phyloP scores from a whole-genome alignment of 768 basidiomycete genomes.

The Calocera cornea region DNA sequence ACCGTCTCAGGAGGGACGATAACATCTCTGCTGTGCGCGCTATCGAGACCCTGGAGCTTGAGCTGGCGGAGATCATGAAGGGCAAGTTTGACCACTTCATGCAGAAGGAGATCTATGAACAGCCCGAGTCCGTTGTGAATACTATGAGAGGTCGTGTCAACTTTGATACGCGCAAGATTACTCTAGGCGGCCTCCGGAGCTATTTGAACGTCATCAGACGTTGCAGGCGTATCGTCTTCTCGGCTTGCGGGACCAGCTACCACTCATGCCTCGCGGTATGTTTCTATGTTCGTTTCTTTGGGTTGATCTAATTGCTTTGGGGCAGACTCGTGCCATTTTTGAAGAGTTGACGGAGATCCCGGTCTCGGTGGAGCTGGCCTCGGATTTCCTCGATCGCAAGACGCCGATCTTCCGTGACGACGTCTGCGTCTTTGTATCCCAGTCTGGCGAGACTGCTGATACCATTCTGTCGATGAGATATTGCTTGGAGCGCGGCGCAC shows the following conservation, averaged over 20 bases:
- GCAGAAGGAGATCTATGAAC: constrained; percentile 99
- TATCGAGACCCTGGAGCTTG: constrained; percentile 96
- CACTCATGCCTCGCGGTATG: constrained; percentile 79
- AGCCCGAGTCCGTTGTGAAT: constrained; percentile 98
- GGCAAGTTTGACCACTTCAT: constrained; percentile 99
- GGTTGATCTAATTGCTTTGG: neutral
- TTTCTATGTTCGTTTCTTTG: neutral
- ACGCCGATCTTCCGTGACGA: constrained; percentile 99
- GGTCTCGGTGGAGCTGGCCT: constrained; percentile 90
- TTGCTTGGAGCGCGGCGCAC: constrained; percentile 90
- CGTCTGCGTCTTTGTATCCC: constrained; percentile 88
- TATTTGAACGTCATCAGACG: constrained; percentile 94
- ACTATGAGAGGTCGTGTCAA: constrained; percentile 99
- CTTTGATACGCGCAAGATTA: constrained; percentile 85
- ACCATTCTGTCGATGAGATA: constrained; percentile 93
- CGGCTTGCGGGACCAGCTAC: constrained; percentile 96
- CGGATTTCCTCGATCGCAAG: constrained; percentile 96
- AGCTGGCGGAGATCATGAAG: constrained; percentile 99
- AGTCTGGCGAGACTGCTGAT: constrained; percentile 98
- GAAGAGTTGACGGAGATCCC: constrained; percentile 99
- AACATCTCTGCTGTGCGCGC: constrained; percentile 67
- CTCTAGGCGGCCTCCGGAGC: constrained; percentile 85
- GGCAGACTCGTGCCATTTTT: constrained; percentile 78
- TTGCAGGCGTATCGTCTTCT: constrained; percentile 86
- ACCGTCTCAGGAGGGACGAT: constrained; percentile 86